A percentile compares a stretch with the other conserved stretches of the same genome.
These are phyloP conservation scores for Phytophthora fragariaefolia DNA, from an alignment of 352 stramenopile genomes.

Conservation along the genomic window DNA sequence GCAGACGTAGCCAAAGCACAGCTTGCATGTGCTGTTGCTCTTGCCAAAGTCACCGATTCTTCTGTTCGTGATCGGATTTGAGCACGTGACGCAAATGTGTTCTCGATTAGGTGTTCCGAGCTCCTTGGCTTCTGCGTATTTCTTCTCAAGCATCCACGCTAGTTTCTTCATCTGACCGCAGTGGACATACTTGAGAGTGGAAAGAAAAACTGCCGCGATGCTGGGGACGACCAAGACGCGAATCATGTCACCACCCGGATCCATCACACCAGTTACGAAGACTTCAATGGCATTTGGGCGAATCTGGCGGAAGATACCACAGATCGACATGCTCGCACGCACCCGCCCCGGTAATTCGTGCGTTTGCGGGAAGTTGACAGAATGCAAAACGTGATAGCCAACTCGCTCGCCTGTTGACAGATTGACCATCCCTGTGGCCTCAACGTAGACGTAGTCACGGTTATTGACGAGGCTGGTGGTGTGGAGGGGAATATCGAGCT, in stretches of 20 bases:
- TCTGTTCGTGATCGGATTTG: slow-evolving; percentile 25
- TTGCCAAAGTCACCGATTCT: slow-evolving; percentile 35
- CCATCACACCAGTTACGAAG: slow-evolving; percentile 35
- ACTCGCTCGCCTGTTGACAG: slow-evolving; percentile 39
- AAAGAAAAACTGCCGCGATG: slow-evolving; percentile 40
- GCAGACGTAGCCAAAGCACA: slow-evolving; percentile 46
- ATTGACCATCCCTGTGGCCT: slow-evolving; percentile 38
- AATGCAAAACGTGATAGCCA: slow-evolving; percentile 52
- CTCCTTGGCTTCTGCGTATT: slow-evolving; percentile 38
- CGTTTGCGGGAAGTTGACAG: slow-evolving; percentile 45
- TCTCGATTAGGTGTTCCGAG: slow-evolving; percentile 37
- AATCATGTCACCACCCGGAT: slow-evolving; percentile 36
- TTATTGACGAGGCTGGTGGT: slow-evolving; percentile 39
- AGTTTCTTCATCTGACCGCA: slow-evolving; percentile 67
- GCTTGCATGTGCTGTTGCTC: slow-evolving; percentile 41
- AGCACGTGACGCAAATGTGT: slow-evolving; percentile 38
- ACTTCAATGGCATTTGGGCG: slow-evolving; percentile 39
- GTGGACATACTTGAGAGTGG: slow-evolving; percentile 36
- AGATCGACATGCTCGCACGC: slow-evolving; percentile 42
- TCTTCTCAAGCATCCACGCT: slow-evolving; percentile 50
- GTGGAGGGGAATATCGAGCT: slow-evolving; percentile 41
- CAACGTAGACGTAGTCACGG: slow-evolving; percentile 55
- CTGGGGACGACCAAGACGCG: slow-evolving; percentile 35
- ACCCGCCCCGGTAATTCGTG: slow-evolving; percentile 33
- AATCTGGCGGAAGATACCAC: slow-evolving; percentile 44